Evolutionary conservation across 2,329 filamentous ascomycete species (phyloP), one percentile per base, ranked within the genome.

Genomic region (Purpureocillium takamizusanense): DNA sequence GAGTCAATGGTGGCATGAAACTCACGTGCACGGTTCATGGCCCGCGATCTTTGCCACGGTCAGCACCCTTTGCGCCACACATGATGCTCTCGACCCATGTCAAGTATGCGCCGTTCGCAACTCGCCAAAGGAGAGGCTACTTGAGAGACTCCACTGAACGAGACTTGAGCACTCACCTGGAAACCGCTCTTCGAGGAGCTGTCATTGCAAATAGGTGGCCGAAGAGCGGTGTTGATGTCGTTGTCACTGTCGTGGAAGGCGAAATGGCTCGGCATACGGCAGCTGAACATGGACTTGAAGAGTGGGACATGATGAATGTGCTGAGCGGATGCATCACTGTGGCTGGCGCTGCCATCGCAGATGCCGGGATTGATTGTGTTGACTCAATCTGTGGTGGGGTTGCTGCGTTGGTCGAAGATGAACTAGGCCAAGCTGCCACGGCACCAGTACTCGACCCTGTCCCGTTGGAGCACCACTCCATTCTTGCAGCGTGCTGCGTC

Each of bases 151-250:
- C 82, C 13, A 82, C 75, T 44, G 92, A 98, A 65, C 77, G 89
- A 36, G 92, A 98, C 56, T 72, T 98, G 2, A 86, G 86, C 11
- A 83, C 89, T 10, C 90, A 97, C 57, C 69, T 98, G 3, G 89
- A 97, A 61, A 90, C 87, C 13, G 89, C 92, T 18, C 70, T 98
- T 36, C 77, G 88, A 27, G 90, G 90, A 1, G 85, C 87, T 7
- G 80, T 97, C 36, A 90, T 97, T 54, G 88, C 87, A 12, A 89
- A 95, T 57, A 74, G 90, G 41, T 98, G 90, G 86, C 92, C 92
- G n/a, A 98, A 98, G 69, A 95, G 87, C 58, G 89, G 87, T 33
- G 81, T 95, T n/a, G 92, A 98, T 57, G 81, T 98, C 31, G 82
- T 95, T 14, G 79, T 98, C 35, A 95, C 88, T 1, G 80, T 98